Conservation (phyloP, 2,329 filamentous ascomycete genomes). For the Dactylellina haptotyla region DNA sequence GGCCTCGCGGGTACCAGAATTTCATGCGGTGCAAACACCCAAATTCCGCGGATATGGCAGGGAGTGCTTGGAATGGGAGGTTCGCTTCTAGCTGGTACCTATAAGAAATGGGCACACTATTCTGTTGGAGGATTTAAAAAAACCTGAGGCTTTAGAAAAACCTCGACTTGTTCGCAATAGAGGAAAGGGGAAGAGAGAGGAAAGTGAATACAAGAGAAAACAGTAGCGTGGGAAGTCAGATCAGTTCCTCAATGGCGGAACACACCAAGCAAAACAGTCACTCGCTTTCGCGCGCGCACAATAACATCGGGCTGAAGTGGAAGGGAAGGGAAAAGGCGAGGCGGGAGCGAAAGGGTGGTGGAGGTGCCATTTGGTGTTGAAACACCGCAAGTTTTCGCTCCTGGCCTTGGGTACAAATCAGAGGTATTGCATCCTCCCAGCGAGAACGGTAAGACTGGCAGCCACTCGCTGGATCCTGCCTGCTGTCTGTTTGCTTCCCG, state of each 20-base stretch:
- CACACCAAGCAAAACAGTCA: background rate
- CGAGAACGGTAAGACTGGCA: too few relatives aligned
- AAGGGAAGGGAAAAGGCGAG: slow-evolving; percentile 37
- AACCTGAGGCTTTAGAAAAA: too few relatives aligned
- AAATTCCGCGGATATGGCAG: background rate
- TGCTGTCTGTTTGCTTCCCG: too few relatives aligned
- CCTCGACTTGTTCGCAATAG: too few relatives aligned
- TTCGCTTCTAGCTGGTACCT: too few relatives aligned
- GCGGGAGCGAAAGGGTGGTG: slow-evolving; percentile 1
- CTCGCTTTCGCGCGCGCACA: background rate
- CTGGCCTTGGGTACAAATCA: background rate
- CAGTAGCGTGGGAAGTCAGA: background rate
- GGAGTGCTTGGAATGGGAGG: background rate
- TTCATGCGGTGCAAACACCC: background rate
- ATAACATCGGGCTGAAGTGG: background rate
- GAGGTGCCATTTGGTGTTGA: slow-evolving; percentile 12
- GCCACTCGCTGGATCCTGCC: too few relatives aligned
- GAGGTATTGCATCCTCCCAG: too few relatives aligned
- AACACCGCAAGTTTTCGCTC: slow-evolving; percentile 22
- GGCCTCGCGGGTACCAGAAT: background rate
- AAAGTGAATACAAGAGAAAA: background rate
- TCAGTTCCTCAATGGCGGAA: background rate
- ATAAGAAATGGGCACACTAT: too few relatives aligned
- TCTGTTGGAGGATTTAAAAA: too few relatives aligned
- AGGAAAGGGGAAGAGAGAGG: too few relatives aligned